Conservation (phyloP, 306 rosid genomes). For the Acacia melanoxylon region DNA sequence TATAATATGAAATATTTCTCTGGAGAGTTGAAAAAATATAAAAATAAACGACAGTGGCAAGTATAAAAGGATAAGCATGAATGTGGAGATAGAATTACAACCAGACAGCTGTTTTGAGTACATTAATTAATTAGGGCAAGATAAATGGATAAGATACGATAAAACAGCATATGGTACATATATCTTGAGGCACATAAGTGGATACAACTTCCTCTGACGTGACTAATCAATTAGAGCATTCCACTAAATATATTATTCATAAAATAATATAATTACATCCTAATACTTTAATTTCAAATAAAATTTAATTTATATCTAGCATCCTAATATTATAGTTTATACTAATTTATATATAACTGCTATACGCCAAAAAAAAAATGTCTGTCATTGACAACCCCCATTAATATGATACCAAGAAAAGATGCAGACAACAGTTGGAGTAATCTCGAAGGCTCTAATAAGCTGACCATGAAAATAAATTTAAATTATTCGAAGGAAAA, state of each 20-base stretch:
- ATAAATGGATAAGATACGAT: slow-evolving; percentile 30
- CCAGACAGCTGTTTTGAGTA: slow-evolving; percentile 4
- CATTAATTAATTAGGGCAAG: slow-evolving; percentile 14
- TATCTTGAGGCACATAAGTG: background rate
- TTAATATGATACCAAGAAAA: background rate
- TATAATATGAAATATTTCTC: background rate
- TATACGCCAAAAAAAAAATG: background rate
- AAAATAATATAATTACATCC: background rate
- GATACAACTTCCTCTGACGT: background rate
- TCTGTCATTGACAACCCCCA: background rate
- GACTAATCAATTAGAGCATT: background rate
- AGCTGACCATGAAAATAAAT: background rate
- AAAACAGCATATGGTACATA: background rate
- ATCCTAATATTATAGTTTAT: background rate
- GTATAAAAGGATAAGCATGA: slow-evolving; percentile 19
- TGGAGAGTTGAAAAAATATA: background rate
- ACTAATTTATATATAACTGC: background rate
- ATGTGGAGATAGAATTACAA: slow-evolving; percentile 12
- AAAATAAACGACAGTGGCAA: background rate
- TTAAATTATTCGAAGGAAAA: background rate
- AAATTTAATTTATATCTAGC: background rate
- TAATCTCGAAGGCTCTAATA: background rate
- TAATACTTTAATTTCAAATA: background rate
- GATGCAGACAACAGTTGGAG: background rate
- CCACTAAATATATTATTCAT: background rate